A percentile compares a stretch with the other conserved stretches of the same genome.
phyloP scores from a whole-genome alignment of 1,284 basidiomycete species.

The Athelia sp. region DNA sequence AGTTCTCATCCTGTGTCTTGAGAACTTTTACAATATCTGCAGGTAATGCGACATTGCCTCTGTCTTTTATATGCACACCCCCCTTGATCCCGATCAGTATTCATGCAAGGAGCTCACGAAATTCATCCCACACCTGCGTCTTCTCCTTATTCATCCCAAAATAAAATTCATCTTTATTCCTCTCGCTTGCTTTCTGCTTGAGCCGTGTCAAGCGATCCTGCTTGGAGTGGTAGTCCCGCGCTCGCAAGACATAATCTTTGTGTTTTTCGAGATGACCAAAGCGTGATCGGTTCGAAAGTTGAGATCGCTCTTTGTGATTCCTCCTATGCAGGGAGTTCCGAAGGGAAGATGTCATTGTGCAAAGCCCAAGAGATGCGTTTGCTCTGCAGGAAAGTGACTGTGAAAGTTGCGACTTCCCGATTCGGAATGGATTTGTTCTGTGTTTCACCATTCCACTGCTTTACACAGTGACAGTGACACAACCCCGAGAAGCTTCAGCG shows the following conservation, averaged over 20 bases:
- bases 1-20: conserved; percentile 96
- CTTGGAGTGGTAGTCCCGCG: conserved; percentile 94
- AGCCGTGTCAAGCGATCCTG: conserved; percentile 84
- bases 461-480: too few relatives aligned
- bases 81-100: conserved; percentile 31
- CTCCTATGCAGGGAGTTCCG: conserved; percentile 83
- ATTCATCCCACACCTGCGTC: conserved; percentile 57
- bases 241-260: conserved; percentile 96
- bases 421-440: neutral
- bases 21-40: conserved; percentile 90
- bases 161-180: conserved; percentile 99
- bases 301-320: conserved; percentile 94
- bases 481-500: too few relatives aligned
- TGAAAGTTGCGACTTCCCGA: neutral
- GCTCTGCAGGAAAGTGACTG: conserved; percentile 8
- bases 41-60: conserved; percentile 80
- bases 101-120: neutral
- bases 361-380: neutral
- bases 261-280: conserved; percentile 97
- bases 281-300: conserved; percentile 77
- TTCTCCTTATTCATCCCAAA: conserved; percentile 89
- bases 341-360: conserved; percentile 62
- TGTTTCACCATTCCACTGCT: neutral
- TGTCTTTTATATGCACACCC: conserved; percentile 82
- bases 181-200: conserved; percentile 82